A percentile compares a stretch with the other conserved stretches of the same genome.
Evolutionary conservation across 768 basidiomycete species (phyloP).

Genomic region (Guyanaporus albipodus): DNA sequence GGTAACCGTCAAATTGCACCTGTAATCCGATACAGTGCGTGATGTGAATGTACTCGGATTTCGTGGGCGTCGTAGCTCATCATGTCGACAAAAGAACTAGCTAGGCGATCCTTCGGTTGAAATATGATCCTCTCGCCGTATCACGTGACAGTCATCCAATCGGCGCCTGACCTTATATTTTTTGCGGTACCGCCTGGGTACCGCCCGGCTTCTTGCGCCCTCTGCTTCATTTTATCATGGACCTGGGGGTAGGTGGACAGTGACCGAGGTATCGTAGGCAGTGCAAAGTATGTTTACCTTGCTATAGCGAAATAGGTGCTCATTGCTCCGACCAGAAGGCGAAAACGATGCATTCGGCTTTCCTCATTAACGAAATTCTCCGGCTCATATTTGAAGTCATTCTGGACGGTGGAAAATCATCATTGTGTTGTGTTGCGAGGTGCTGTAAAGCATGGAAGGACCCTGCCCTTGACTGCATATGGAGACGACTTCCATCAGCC

Average conservation of each 20-base stretch:
- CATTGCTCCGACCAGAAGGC: neutral
- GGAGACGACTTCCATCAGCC: conserved; percentile 40
- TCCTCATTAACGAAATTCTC: conserved; percentile 50
- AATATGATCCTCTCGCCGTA: neutral
- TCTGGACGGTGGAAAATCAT: conserved; percentile 24
- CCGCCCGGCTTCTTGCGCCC: no score
- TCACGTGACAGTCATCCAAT: conserved; percentile 15
- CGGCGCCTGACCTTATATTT: conserved; percentile 4
- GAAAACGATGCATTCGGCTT: conserved; percentile 38
- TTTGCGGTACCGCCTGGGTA: conserved; percentile 16
- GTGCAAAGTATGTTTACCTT: conserved; percentile 6
- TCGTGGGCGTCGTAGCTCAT: conserved; percentile 5
- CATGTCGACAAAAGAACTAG: conserved; percentile 1
- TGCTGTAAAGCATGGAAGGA: conserved; percentile 46
- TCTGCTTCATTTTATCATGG: no score
- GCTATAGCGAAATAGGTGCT: neutral
- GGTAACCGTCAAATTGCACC: neutral
- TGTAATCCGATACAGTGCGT: conserved; percentile 16
- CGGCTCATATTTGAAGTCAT: conserved; percentile 38
- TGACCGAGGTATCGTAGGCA: neutral
- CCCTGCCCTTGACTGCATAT: conserved; percentile 46
- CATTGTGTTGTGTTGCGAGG: conserved; percentile 37
- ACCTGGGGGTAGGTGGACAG: neutral
- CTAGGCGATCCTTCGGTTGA: neutral
- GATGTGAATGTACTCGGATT: neutral